These are phyloP conservation scores for Pholiota conissans DNA, from an alignment of 768 basidiomycete genomes.

Conservation along the genomic window DNA sequence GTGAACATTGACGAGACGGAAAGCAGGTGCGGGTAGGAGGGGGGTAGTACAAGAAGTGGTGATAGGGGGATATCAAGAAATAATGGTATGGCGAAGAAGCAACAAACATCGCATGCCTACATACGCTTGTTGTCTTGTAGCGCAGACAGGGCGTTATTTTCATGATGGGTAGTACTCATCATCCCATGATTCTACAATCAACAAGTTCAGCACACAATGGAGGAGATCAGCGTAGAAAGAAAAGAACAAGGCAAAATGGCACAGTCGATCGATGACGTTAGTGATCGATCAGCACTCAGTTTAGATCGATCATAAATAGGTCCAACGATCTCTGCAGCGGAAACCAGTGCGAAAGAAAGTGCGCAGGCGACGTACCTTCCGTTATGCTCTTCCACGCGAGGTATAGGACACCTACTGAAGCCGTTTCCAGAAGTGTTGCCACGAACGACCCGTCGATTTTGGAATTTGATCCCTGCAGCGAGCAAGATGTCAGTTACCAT, in stretches of 20 bases:
- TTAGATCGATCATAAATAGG: background rate
- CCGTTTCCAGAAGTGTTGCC: constrained; percentile 82
- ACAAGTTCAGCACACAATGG: background rate
- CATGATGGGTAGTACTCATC: constrained; percentile 29
- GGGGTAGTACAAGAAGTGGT: background rate
- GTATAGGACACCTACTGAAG: constrained; percentile 65
- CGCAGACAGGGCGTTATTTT: background rate
- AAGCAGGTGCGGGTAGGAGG: background rate
- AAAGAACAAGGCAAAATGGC: background rate
- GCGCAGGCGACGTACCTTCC: constrained; percentile 58
- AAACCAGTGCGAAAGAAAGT: background rate
- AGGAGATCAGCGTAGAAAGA: background rate
- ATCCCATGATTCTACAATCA: constrained; percentile 31
- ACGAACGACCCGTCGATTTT: constrained; percentile 88
- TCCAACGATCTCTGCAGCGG: constrained; percentile 3
- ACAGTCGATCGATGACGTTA: constrained; percentile 3
- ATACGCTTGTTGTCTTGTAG: background rate
- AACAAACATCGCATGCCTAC: background rate
- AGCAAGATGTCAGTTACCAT: background rate
- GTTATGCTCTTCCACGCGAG: constrained; percentile 88
- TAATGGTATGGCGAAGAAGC: background rate
- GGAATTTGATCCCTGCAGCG: constrained; percentile 53
- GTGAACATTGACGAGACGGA: background rate
- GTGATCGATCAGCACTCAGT: background rate
- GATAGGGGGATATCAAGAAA: background rate